Evolutionary conservation across 805 yeast genomes (phyloP).

Genomic region (Candida manassasensis): DNA sequence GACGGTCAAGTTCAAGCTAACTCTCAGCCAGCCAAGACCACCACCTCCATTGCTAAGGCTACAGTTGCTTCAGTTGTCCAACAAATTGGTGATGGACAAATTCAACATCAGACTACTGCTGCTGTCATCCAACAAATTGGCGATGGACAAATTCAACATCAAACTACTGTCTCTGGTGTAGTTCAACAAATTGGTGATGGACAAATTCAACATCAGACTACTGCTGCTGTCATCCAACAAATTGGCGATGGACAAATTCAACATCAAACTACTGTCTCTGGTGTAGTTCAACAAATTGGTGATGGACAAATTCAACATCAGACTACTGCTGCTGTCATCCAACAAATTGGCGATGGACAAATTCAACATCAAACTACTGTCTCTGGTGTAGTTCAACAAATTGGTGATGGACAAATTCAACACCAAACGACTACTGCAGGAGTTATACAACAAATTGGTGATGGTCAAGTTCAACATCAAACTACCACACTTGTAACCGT

Average conservation of each 20-base stretch:
- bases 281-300: constrained; percentile 25
- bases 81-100: constrained; percentile 34
- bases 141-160: constrained; percentile 46
- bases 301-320: constrained; percentile 43
- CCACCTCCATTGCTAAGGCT: constrained; percentile 25
- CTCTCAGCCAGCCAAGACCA: constrained; percentile 13
- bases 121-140: constrained; percentile 36
- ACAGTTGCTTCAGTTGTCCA: constrained; percentile 28
- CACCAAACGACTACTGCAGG: constrained; percentile 20
- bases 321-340: constrained; percentile 19
- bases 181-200: constrained; percentile 33
- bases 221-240: constrained; percentile 28
- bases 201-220: constrained; percentile 40
- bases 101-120: constrained; percentile 28
- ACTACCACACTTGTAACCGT: constrained; percentile 23
- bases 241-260: constrained; percentile 41
- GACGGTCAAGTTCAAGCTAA: constrained; percentile 34
- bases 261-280: constrained; percentile 34
- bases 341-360: constrained; percentile 44
- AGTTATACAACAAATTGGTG: constrained; percentile 28
- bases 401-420: constrained; percentile 45
- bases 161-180: constrained; percentile 32
- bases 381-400: constrained; percentile 22
- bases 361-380: constrained; percentile 35
- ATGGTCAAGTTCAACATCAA: constrained; percentile 30